phyloP scores from a whole-genome alignment of 2,329 filamentous ascomycete genomes.

The Cladorrhinum sp. region DNA sequence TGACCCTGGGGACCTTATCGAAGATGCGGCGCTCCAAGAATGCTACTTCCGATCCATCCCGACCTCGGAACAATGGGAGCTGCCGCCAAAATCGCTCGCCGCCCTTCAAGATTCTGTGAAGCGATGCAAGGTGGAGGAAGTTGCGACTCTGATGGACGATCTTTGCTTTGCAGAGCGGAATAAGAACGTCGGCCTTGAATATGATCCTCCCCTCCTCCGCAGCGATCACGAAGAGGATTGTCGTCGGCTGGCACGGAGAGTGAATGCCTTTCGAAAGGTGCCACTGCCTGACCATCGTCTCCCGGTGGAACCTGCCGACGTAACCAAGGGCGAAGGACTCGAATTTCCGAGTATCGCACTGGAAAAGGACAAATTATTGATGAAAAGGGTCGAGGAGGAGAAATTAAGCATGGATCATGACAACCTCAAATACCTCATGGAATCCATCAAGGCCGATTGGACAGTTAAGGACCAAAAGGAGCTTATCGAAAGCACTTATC shows the following conservation, averaged over 20 bases:
- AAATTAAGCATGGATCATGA: slow-evolving; percentile 24
- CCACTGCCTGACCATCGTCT: slow-evolving; percentile 25
- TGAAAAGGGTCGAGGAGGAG: slow-evolving; percentile 22
- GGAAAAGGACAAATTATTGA: slow-evolving; percentile 6
- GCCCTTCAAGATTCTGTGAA: slow-evolving; percentile 20
- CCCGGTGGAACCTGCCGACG: slow-evolving; percentile 26
- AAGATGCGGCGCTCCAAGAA: slow-evolving; percentile 19
- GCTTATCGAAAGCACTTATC: slow-evolving; percentile 13
- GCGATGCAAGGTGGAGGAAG: slow-evolving; percentile 8
- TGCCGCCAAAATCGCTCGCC: slow-evolving; percentile 15
- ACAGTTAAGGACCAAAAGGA: slow-evolving; percentile 19
- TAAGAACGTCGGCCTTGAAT: slow-evolving; percentile 17
- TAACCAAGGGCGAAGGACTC: slow-evolving; percentile 28
- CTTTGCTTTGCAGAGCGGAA: slow-evolving; percentile 14
- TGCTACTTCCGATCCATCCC: slow-evolving; percentile 24
- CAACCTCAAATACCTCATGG: slow-evolving; percentile 20
- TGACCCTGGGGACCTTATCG: slow-evolving; percentile 16
- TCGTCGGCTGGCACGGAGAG: slow-evolving; percentile 15
- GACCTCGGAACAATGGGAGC: slow-evolving; percentile 21
- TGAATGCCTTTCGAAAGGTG: slow-evolving; percentile 15
- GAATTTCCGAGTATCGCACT: slow-evolving; percentile 22
- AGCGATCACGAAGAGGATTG: slow-evolving; percentile 29
- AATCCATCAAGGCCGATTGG: slow-evolving; percentile 22
- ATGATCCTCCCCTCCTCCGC: slow-evolving; percentile 27
- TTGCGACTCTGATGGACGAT: slow-evolving; percentile 11